These are phyloP conservation scores for Clavispora phyllophila DNA, from an alignment of 805 yeast genomes.

Conservation along the genomic window DNA sequence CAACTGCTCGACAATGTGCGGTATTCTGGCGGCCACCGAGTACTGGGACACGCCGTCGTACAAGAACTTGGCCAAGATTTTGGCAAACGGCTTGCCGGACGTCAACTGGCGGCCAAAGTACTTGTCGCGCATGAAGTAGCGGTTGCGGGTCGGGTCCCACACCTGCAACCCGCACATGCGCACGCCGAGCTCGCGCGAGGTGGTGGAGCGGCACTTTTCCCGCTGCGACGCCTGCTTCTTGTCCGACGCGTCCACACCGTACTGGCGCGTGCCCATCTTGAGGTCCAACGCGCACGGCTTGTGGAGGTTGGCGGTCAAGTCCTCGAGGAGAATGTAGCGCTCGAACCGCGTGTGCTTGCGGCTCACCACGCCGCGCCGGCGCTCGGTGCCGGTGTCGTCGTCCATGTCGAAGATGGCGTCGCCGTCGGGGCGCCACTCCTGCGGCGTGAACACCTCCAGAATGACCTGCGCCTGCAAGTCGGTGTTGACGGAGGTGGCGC, in stretches of 20 bases:
- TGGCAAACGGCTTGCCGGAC: conserved; percentile 72
- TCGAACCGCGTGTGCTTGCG: conserved; percentile 56
- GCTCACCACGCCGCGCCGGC: conserved; percentile 13
- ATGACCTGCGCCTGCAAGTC: conserved; percentile 36
- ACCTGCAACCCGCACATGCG: conserved; percentile 89
- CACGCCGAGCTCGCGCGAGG: conserved; percentile 79
- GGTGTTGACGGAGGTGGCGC: conserved; percentile 33
- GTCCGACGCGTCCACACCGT: conserved; percentile 84
- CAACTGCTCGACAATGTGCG: conserved; percentile 56
- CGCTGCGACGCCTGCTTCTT: conserved; percentile 76
- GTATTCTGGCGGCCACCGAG: conserved; percentile 64
- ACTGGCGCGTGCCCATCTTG: conserved; percentile 98
- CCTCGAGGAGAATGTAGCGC: conserved; percentile 83
- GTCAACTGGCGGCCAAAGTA: conserved; percentile 81
- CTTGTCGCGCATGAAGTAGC: conserved; percentile 73
- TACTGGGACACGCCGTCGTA: conserved; percentile 63
- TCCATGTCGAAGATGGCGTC: conserved; percentile 45
- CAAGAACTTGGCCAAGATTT: conserved; percentile 67
- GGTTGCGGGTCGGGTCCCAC: conserved; percentile 11
- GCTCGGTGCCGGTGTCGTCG: conserved; percentile 16
- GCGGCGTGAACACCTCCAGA: conserved; percentile 36
- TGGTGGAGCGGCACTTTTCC: conserved; percentile 74
- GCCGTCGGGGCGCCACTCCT: conserved; percentile 32
- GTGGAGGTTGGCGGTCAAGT: conserved; percentile 74
- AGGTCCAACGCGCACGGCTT: conserved; percentile 90